Conservation (phyloP, 768 basidiomycete genomes). For the Lentinula sp. region DNA sequence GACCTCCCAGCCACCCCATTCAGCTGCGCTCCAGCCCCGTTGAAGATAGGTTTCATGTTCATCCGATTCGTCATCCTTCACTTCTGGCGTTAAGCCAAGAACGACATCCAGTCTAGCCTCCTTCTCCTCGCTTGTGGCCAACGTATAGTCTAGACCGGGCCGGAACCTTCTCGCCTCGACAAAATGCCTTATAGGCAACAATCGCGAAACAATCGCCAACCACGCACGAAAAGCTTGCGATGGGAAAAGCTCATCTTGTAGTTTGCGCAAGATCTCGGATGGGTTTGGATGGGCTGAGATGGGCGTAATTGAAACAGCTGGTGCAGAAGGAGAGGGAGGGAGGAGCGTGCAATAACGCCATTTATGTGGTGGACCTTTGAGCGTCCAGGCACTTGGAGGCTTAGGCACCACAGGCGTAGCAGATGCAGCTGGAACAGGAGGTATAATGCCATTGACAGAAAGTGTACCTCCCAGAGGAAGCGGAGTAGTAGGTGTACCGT, state of each 20-base stretch:
- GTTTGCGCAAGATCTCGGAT: slow-evolving; percentile 52
- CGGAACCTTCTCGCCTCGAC: slow-evolving; percentile 86
- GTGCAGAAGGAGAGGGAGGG: slow-evolving; percentile 27
- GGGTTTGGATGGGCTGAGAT: slow-evolving; percentile 47
- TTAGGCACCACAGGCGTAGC: background rate
- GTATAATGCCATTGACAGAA: background rate
- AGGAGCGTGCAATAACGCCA: slow-evolving; percentile 83
- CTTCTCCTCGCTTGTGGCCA: slow-evolving; percentile 80
- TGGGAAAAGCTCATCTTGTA: slow-evolving; percentile 77
- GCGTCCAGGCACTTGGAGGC: slow-evolving; percentile 45
- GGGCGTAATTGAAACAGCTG: slow-evolving; percentile 42
- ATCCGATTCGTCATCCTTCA: slow-evolving; percentile 18
- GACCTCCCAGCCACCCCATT: slow-evolving; percentile 96
- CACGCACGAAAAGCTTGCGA: slow-evolving; percentile 87
- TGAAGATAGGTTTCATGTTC: slow-evolving; percentile 14
- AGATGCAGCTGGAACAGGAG: background rate
- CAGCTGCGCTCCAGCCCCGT: slow-evolving; percentile 62
- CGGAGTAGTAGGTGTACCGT: background rate
- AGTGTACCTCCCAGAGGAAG: background rate
- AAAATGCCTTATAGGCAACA: slow-evolving; percentile 67
- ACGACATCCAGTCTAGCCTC: slow-evolving; percentile 83
- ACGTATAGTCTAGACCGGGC: slow-evolving; percentile 91
- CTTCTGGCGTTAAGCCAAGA: slow-evolving; percentile 77
- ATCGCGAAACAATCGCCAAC: slow-evolving; percentile 64
- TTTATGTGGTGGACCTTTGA: slow-evolving; percentile 90